Conservation (phyloP, 805 yeast species). For the Kazachstania viticola region DNA sequence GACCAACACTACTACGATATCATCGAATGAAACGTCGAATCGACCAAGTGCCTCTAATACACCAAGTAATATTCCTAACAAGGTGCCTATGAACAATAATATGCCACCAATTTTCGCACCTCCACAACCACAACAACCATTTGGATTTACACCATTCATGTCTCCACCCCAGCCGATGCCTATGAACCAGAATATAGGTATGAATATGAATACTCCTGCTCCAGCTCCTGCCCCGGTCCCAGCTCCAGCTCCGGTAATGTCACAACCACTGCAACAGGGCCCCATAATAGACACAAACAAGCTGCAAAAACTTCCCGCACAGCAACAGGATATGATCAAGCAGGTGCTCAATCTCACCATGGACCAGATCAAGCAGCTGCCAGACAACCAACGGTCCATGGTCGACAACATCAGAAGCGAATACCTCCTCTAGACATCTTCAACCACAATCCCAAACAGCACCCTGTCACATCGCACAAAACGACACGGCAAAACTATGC, state of each 20-base stretch:
- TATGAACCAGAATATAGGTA: not conserved
- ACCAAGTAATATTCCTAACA: too few species aligned
- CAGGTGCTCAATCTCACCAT: conserved; percentile 38
- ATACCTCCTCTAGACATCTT: conserved; percentile 28
- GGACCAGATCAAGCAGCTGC: conserved; percentile 32
- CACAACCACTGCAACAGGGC: conserved; percentile 4
- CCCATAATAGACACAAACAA: conserved; percentile 35
- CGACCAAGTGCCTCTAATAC: too few species aligned
- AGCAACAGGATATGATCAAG: conserved; percentile 44
- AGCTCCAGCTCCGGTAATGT: conserved; percentile 2
- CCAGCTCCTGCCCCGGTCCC: conserved; percentile 8
- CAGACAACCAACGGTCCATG: conserved; percentile 39
- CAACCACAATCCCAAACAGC: too few species aligned
- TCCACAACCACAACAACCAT: not conserved
- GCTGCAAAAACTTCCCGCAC: conserved; percentile 38
- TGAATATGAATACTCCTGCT: conserved; percentile 2
- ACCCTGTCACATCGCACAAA: too few species aligned
- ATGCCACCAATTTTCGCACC: not conserved
- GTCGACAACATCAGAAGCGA: conserved; percentile 44
- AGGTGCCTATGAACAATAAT: too few species aligned
- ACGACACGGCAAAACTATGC: too few species aligned
- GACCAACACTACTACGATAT: conserved; percentile 2
- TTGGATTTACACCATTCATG: too few species aligned
- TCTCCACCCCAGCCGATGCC: too few species aligned
- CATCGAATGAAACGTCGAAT: too few species aligned